These are phyloP conservation scores for Punctularia strigosozonata DNA, from an alignment of 768 basidiomycete species.

Conservation along the genomic window DNA sequence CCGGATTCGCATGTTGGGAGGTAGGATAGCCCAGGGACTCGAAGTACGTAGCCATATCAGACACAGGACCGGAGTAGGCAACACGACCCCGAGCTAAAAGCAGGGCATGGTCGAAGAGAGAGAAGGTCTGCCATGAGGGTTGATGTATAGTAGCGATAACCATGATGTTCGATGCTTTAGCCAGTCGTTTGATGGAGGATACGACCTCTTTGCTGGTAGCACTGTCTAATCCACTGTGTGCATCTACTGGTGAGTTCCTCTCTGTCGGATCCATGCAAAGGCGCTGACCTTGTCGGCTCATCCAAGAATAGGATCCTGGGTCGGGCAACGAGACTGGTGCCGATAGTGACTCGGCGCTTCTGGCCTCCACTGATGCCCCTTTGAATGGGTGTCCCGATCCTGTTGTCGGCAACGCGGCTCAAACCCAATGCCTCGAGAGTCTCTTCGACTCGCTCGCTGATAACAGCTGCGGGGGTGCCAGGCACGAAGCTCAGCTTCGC, in stretches of 20 bases:
- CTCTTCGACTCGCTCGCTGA: conserved; percentile 28
- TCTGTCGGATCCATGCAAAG: no score
- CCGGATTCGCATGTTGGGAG: conserved; percentile 33
- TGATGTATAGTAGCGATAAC: conserved; percentile 62
- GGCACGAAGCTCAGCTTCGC: conserved; percentile 23
- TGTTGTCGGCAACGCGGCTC: conserved; percentile 31
- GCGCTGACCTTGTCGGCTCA: conserved; percentile 47
- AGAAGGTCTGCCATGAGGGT: conserved; percentile 46
- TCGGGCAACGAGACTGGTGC: conserved; percentile 45
- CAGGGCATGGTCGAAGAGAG: conserved; percentile 47
- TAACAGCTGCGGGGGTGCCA: conserved; percentile 15
- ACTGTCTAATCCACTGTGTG: conserved; percentile 43
- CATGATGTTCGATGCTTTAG: conserved; percentile 35
- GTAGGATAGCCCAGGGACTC: conserved; percentile 14
- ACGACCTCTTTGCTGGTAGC: conserved; percentile 32
- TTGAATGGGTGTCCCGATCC: conserved; percentile 45
- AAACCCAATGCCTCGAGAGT: conserved; percentile 37
- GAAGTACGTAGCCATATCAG: conserved; percentile 19
- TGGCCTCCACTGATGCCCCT: conserved; percentile 59
- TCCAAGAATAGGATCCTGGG: conserved; percentile 54
- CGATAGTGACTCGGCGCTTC: conserved; percentile 50
- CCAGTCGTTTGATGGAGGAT: conserved; percentile 30
- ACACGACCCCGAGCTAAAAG: conserved; percentile 43
- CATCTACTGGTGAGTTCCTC: no score
- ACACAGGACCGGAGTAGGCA: conserved; percentile 26